Evolutionary conservation across 2,329 filamentous ascomycete species (phyloP).

Genomic region (Zelopaecilomyces penicillatus): DNA sequence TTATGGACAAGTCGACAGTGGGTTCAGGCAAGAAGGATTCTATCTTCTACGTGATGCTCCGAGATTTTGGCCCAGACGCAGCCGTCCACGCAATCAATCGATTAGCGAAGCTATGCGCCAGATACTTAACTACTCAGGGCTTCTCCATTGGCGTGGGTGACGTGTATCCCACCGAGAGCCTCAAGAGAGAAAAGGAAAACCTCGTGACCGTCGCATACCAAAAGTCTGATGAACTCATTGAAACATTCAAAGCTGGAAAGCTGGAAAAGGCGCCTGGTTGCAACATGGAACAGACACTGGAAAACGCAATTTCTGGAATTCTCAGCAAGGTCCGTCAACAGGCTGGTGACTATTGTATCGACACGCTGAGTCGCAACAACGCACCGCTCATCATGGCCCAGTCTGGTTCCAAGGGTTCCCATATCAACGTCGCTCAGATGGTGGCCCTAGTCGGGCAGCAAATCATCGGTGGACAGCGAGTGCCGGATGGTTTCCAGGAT

Average conservation of each 20-base stretch:
- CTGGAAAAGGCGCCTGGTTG: conserved; percentile 82
- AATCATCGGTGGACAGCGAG: conserved; percentile 89
- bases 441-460: conserved; percentile 95
- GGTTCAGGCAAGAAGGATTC: conserved; percentile 96
- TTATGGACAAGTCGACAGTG: conserved; percentile 98
- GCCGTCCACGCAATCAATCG: conserved; percentile 91
- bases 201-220: conserved; percentile 73
- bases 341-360: conserved; percentile 85
- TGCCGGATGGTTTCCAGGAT: conserved; percentile 93
- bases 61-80: conserved; percentile 86
- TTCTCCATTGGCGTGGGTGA: conserved; percentile 96
- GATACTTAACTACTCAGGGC: conserved; percentile 80
- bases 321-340: conserved; percentile 86
- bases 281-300: conserved; percentile 84
- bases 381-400: conserved; percentile 94
- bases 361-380: conserved; percentile 83
- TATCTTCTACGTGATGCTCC: conserved; percentile 90
- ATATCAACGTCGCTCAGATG: conserved; percentile 99
- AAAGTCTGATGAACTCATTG: conserved; percentile 75
- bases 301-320: conserved; percentile 83
- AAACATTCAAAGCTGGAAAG: conserved; percentile 69
- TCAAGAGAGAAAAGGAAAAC: conserved; percentile 64
- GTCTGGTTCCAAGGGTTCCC: conserved; percentile 92
- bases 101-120: conserved; percentile 79
- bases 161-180: conserved; percentile 69